Base-by-base conservation (phyloP, 2,329 filamentous ascomycete species). In the Phyllosticta ampelicida region DNA sequence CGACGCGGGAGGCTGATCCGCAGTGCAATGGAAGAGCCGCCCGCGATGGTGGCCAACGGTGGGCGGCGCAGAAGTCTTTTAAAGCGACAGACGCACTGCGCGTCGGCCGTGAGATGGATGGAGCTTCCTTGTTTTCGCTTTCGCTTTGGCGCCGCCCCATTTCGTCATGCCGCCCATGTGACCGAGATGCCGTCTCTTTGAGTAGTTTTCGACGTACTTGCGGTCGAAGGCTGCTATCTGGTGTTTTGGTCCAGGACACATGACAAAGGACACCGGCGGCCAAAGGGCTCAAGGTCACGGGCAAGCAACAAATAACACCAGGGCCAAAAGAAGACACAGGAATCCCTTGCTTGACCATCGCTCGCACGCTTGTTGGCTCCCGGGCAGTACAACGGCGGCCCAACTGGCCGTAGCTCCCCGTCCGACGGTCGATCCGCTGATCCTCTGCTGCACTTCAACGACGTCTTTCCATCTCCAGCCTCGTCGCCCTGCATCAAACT, bases 391-490 rank as follows among this genome's bases (percentile, higher is more conserved):
- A n/a, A 16, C 36, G 13, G n/a, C 51, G 36, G 50, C 50, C 53
- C 21, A 51, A 57, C 53, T 57, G 55, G 55, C 55, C 29, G 30
- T 58, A 36, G 30, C 55, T 58, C 50, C n/a, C 20, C 55, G 51
- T 30, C 50, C 51, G 13, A 16, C 36, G 4, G 36, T n/a, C 16
- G 36, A 44, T 44, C 36, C 36, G 23, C 23, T 26, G 23, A 26
- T 26, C 23, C n/a, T 16, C n/a, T 18, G 36, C 36, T 44, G 36
- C 36, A 44, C 36, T n/a, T 44, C 36, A n/a, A 44, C 36, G 13
- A n/a, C 36, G n/a, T n/a, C 36, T n/a, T 16, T 6, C 6, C 30
- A 26, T 13, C 2, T 11, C 28, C 28, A 30, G 11, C 28, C 28
- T 30, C 28, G 28, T 11, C 11, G 9, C 11, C 30, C 10, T 36